Evolutionary conservation across 2,329 filamentous ascomycete genomes (phyloP).

Genomic region (Penicillium sp.): DNA sequence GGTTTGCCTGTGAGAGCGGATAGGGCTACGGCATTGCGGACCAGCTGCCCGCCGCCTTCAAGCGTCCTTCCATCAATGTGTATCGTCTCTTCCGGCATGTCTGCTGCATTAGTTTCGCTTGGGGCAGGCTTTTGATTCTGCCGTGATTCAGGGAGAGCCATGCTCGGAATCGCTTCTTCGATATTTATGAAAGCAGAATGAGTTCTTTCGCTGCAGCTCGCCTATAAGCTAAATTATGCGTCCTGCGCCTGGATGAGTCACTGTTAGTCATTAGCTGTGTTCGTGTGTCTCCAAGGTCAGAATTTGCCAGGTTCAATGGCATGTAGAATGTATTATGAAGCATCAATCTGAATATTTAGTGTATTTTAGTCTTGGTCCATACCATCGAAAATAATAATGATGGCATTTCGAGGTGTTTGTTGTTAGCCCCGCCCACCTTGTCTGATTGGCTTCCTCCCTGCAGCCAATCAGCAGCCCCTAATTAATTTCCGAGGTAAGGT

Average conservation of each 20-base stretch:
- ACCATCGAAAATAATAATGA: neutral
- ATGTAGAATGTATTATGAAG: neutral
- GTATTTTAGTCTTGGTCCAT: neutral
- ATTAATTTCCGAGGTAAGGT: neutral
- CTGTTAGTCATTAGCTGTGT: neutral
- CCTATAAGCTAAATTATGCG: too few species aligned
- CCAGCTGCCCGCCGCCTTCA: constrained; percentile 60
- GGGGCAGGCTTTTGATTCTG: neutral
- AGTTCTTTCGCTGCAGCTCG: too few species aligned
- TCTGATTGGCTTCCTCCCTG: neutral
- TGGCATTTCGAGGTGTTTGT: neutral
- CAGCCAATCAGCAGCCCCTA: constrained; percentile 4
- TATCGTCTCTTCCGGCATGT: constrained; percentile 17
- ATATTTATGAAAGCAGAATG: too few species aligned
- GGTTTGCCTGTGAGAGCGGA: constrained; percentile 51
- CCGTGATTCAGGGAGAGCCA: neutral
- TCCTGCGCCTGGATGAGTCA: neutral
- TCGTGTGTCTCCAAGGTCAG: neutral
- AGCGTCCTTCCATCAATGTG: constrained; percentile 54
- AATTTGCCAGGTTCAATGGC: neutral
- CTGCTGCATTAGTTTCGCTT: neutral
- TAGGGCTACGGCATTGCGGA: constrained; percentile 54
- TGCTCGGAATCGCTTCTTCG: neutral
- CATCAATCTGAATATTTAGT: neutral
- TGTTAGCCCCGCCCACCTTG: neutral